Conservation (phyloP, 257 asterid genomes). For the Primulina eburnea region DNA sequence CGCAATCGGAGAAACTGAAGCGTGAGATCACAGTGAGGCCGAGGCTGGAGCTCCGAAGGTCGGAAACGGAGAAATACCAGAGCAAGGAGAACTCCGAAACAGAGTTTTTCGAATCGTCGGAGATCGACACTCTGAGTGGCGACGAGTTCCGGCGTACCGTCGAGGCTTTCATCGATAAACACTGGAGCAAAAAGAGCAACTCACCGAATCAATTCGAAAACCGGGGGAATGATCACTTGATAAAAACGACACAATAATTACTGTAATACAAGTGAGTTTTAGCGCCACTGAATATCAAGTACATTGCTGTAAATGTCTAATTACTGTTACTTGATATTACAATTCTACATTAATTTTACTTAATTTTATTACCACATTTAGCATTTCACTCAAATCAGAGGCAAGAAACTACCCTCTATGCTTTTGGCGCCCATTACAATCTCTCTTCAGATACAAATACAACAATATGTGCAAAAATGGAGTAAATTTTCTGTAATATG, state of each 20-base stretch:
- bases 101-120: conserved; percentile 25
- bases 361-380: not conserved
- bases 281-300: conserved; percentile 16
- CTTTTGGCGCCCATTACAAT: not conserved
- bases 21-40: conserved; percentile 43
- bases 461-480: no score
- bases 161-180: conserved; percentile 57
- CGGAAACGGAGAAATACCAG: conserved; percentile 47
- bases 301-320: conserved; percentile 27
- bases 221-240: conserved; percentile 14
- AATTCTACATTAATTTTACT: conserved; percentile 13
- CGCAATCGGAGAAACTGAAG: conserved; percentile 69
- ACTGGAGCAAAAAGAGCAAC: conserved; percentile 39
- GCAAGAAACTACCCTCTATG: not conserved
- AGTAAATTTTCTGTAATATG: no score
- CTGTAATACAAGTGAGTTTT: not conserved
- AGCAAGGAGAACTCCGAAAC: conserved; percentile 11
- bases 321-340: conserved; percentile 32
- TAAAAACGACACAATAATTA: conserved; percentile 10
- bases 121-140: conserved; percentile 56
- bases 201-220: conserved; percentile 22
- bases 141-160: conserved; percentile 74
- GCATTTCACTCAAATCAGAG: not conserved
- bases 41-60: conserved; percentile 47
- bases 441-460: not conserved